These are phyloP conservation scores for Vicia faba DNA, from an alignment of 306 rosid species.

Conservation along the genomic window DNA sequence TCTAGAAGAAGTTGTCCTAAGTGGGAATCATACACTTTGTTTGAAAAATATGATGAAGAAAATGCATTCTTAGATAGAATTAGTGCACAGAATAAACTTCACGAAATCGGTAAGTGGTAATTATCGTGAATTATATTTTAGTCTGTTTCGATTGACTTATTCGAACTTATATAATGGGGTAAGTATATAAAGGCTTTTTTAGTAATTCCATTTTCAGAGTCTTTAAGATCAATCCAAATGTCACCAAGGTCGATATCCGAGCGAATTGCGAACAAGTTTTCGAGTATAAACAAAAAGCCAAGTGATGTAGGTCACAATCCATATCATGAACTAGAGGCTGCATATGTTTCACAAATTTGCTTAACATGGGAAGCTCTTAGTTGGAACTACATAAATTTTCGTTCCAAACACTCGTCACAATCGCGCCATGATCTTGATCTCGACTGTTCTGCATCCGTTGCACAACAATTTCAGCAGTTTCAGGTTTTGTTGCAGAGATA, in stretches of 20 bases:
- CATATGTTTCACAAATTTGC: constrained; percentile 84
- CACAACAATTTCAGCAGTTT: constrained; percentile 86
- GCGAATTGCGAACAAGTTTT: constrained; percentile 57
- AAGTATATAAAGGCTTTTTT: background rate
- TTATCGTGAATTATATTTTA: background rate
- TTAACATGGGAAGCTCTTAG: constrained; percentile 91
- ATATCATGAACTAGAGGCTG: constrained; percentile 69
- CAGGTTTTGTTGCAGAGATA: constrained; percentile 80
- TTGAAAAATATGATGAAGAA: constrained; percentile 86
- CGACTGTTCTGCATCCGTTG: constrained; percentile 61
- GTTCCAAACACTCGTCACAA: constrained; percentile 48
- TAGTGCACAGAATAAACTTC: constrained; percentile 74
- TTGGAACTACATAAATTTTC: constrained; percentile 82
- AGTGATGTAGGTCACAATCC: constrained; percentile 59
- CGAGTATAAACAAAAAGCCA: constrained; percentile 48
- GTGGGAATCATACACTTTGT: constrained; percentile 86
- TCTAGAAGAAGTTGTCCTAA: constrained; percentile 88
- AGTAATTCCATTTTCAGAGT: constrained; percentile 50
- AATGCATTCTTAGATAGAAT: constrained; percentile 71
- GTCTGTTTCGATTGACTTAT: background rate
- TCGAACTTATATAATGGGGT: background rate
- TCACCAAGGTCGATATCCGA: constrained; percentile 84
- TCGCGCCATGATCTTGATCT: constrained; percentile 42
- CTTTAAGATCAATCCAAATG: constrained; percentile 65
- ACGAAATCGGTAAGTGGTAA: constrained; percentile 61